phyloP scores from a whole-genome alignment of 2,329 filamentous ascomycete species.

The Boeremia lycopersici region DNA sequence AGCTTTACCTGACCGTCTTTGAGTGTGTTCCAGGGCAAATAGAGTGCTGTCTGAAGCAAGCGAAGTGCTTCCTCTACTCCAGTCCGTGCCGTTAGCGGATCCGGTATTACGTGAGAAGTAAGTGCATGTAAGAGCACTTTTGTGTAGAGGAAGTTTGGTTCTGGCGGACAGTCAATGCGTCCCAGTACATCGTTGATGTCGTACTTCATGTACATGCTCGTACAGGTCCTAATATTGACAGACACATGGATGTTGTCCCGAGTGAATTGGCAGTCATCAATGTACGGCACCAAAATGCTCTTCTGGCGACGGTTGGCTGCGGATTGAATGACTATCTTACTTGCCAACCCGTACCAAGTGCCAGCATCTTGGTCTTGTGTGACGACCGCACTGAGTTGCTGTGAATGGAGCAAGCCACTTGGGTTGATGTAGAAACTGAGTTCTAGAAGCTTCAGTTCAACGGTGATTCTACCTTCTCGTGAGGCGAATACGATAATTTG shows the following conservation, averaged over 20 bases:
- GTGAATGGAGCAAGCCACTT: slow-evolving; percentile 52
- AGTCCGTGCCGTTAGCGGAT: slow-evolving; percentile 63
- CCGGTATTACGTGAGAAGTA: slow-evolving; percentile 64
- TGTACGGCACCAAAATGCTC: slow-evolving; percentile 49
- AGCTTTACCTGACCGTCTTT: neutral
- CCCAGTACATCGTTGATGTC: slow-evolving; percentile 61
- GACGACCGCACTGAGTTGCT: slow-evolving; percentile 59
- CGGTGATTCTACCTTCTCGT: slow-evolving; percentile 33
- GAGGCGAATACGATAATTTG: slow-evolving; percentile 58
- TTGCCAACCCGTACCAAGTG: slow-evolving; percentile 64
- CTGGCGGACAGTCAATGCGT: slow-evolving; percentile 62
- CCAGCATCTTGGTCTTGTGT: slow-evolving; percentile 65
- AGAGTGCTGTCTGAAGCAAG: slow-evolving; percentile 57
- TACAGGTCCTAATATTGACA: slow-evolving; percentile 46
- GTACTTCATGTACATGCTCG: slow-evolving; percentile 55
- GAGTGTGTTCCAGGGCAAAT: slow-evolving; percentile 48
- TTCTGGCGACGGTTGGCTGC: slow-evolving; percentile 41
- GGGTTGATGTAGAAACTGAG: slow-evolving; percentile 60
- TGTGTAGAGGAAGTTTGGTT: slow-evolving; percentile 60
- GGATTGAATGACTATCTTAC: slow-evolving; percentile 64
- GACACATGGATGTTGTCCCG: slow-evolving; percentile 50
- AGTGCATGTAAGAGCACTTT: slow-evolving; percentile 66
- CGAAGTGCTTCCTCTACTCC: slow-evolving; percentile 66
- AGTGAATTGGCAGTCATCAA: neutral
- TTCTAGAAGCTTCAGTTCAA: slow-evolving; percentile 61